phyloP scores from a whole-genome alignment of 2,329 filamentous ascomycete species.

The Colletotrichum shisoi region DNA sequence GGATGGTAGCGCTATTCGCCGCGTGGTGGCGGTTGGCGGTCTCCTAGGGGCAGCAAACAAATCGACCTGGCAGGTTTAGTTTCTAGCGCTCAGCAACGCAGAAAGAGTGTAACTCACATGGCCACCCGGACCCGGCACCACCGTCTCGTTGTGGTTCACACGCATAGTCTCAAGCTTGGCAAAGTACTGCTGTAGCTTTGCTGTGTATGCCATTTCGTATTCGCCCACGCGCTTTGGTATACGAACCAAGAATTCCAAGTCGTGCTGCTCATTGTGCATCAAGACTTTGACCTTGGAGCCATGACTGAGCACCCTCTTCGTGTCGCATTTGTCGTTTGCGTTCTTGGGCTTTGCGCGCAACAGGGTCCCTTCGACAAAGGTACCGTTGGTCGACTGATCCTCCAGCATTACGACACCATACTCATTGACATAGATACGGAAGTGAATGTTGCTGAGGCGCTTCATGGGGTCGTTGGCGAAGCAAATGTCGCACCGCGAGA shows the following conservation, averaged over 20 bases:
- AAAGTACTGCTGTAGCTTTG: slow-evolving; percentile 75
- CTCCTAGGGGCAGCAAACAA: slow-evolving; percentile 43
- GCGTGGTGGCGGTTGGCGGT: slow-evolving; percentile 29
- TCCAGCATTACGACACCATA: slow-evolving; percentile 89
- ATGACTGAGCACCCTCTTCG: slow-evolving; percentile 70
- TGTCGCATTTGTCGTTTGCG: slow-evolving; percentile 48
- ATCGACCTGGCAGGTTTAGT: slow-evolving; percentile 42
- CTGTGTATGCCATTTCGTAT: slow-evolving; percentile 70
- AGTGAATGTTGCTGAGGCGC: slow-evolving; percentile 92
- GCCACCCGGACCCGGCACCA: slow-evolving; percentile 58
- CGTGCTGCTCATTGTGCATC: slow-evolving; percentile 59
- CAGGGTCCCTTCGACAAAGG: slow-evolving; percentile 77
- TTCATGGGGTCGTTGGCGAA: slow-evolving; percentile 71
- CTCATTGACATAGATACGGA: slow-evolving; percentile 90
- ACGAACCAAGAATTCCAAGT: slow-evolving; percentile 84
- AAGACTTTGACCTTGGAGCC: slow-evolving; percentile 77
- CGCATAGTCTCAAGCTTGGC: slow-evolving; percentile 46
- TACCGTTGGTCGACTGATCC: slow-evolving; percentile 96
- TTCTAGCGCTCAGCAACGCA: background rate
- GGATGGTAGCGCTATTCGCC: slow-evolving; percentile 39
- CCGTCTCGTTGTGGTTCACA: slow-evolving; percentile 54
- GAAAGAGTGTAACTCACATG: slow-evolving; percentile 49
- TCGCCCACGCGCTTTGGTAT: slow-evolving; percentile 77
- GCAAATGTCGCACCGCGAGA: slow-evolving; percentile 73
- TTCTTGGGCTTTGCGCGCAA: slow-evolving; percentile 59